phyloP scores from a whole-genome alignment of 202 grass and related monocot species.

The Schoenoplectus tabernaemontani region DNA sequence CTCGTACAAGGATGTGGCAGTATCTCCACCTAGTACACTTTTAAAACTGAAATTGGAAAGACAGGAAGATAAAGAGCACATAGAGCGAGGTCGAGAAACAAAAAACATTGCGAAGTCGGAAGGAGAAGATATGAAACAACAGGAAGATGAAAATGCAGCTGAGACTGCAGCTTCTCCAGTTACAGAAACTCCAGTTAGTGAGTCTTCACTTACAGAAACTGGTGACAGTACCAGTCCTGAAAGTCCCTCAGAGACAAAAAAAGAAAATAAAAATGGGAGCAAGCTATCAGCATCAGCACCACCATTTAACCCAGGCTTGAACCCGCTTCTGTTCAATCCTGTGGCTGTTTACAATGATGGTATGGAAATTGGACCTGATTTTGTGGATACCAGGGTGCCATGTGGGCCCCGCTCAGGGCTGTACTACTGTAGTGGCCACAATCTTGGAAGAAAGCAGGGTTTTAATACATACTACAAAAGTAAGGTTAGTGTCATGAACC shows the following conservation, averaged over 20 bases:
- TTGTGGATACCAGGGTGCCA: constrained; percentile 68
- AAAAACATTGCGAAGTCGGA: constrained; percentile 28
- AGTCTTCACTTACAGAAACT: constrained; percentile 31
- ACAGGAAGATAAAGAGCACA: constrained; percentile 45
- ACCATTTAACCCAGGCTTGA: constrained; percentile 85
- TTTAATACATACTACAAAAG: constrained; percentile 55
- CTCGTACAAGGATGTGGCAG: constrained; percentile 97
- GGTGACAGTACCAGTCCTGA: constrained; percentile 41
- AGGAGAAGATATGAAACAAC: constrained; percentile 46
- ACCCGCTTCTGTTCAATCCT: constrained; percentile 60
- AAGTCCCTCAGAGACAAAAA: constrained; percentile 42
- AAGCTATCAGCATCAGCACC: constrained; percentile 97
- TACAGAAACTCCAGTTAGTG: constrained; percentile 22
- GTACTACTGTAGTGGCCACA: constrained; percentile 55
- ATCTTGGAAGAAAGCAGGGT: constrained; percentile 66
- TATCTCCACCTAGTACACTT: constrained; percentile 70
- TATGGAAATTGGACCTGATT: constrained; percentile 55
- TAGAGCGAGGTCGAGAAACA: constrained; percentile 19
- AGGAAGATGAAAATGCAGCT: constrained; percentile 35
- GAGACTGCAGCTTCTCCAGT: constrained; percentile 41
- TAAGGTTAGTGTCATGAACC: constrained; percentile 71
- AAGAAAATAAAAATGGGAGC: constrained; percentile 48
- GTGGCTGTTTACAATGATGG: constrained; percentile 44
- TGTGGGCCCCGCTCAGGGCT: constrained; percentile 69
- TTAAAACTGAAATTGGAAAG: constrained; percentile 65